Evolutionary conservation across 805 yeast genomes (phyloP).

Genomic region (Saccharomycopsis vini): DNA sequence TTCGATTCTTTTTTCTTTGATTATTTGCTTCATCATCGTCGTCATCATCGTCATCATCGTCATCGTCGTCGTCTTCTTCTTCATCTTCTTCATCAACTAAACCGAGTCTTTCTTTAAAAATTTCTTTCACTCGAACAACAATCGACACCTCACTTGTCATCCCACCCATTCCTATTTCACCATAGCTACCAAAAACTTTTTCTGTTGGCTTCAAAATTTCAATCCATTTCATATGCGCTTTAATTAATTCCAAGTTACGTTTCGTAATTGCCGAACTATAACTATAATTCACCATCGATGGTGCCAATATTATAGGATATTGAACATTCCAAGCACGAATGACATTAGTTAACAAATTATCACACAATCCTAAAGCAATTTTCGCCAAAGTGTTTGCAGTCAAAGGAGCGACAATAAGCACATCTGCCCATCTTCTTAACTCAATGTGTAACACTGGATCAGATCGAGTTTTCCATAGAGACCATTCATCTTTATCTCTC

Average conservation of each 20-base stretch:
- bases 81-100: constrained; percentile 36
- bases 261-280: constrained; percentile 85
- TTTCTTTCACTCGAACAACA: constrained; percentile 53
- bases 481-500: constrained; percentile 95
- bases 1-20: no score
- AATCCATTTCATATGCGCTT: constrained; percentile 92
- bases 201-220: constrained; percentile 92
- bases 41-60: constrained; percentile 35
- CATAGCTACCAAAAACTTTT: constrained; percentile 84
- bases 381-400: constrained; percentile 90
- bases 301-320: constrained; percentile 83
- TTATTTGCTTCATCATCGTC: constrained; percentile 34
- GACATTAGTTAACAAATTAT: constrained; percentile 81
- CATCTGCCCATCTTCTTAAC: constrained; percentile 93
- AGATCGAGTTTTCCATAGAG: constrained; percentile 66
- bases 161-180: constrained; percentile 99
- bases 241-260: constrained; percentile 64
- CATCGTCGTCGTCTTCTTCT: constrained; percentile 27
- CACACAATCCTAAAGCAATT: constrained; percentile 84
- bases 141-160: constrained; percentile 97
- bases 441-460: constrained; percentile 96
- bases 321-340: constrained; percentile 93
- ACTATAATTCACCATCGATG: constrained; percentile 91
- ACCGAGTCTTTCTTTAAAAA: constrained; percentile 40
- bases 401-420: constrained; percentile 85